These are phyloP conservation scores for Phaeosphaeriaceae sp. DNA, from an alignment of 2,329 filamentous ascomycete species.

Conservation along the genomic window DNA sequence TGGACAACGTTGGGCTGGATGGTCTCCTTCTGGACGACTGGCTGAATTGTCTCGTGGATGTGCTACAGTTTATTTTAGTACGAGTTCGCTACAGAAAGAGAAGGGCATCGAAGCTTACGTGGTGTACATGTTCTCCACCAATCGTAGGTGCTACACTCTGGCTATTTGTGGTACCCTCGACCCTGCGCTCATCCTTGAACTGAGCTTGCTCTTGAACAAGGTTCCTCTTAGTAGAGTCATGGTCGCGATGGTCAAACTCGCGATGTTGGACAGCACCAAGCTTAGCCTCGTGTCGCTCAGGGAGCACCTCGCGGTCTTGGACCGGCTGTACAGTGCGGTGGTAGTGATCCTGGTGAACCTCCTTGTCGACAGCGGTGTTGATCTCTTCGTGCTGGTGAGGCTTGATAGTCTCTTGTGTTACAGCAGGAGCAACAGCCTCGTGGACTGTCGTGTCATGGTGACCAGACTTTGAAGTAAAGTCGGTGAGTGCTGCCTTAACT, in stretches of 20 bases:
- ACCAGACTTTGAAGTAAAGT: slow-evolving; percentile 67
- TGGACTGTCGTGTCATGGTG: slow-evolving; percentile 76
- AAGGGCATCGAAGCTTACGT: slow-evolving; percentile 41
- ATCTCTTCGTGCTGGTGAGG: slow-evolving; percentile 69
- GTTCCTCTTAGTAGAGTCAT: slow-evolving; percentile 43
- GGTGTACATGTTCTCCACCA: slow-evolving; percentile 70
- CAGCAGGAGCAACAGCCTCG: slow-evolving; percentile 67
- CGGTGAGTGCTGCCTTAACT: slow-evolving; percentile 68
- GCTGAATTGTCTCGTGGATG: slow-evolving; percentile 74
- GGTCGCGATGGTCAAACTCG: slow-evolving; percentile 67
- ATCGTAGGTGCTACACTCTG: slow-evolving; percentile 58
- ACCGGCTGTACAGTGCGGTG: slow-evolving; percentile 75
- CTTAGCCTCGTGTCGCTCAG: slow-evolving; percentile 71
- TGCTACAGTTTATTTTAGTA: slow-evolving; percentile 46
- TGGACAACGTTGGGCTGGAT: slow-evolving; percentile 74
- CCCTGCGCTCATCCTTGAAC: slow-evolving; percentile 61
- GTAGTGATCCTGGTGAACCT: slow-evolving; percentile 76
- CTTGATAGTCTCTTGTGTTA: slow-evolving; percentile 67
- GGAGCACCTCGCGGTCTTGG: slow-evolving; percentile 61
- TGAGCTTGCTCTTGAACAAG: slow-evolving; percentile 59
- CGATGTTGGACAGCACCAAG: slow-evolving; percentile 67
- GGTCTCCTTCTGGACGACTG: slow-evolving; percentile 73
- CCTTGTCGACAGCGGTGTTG: slow-evolving; percentile 70
- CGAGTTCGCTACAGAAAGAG: neutral
- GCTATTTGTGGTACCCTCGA: slow-evolving; percentile 60